A percentile compares a stretch with the other conserved stretches of the same genome.
Conservation (phyloP, 192 early-diverging fungal species). For the Coemansia reversa region DNA sequence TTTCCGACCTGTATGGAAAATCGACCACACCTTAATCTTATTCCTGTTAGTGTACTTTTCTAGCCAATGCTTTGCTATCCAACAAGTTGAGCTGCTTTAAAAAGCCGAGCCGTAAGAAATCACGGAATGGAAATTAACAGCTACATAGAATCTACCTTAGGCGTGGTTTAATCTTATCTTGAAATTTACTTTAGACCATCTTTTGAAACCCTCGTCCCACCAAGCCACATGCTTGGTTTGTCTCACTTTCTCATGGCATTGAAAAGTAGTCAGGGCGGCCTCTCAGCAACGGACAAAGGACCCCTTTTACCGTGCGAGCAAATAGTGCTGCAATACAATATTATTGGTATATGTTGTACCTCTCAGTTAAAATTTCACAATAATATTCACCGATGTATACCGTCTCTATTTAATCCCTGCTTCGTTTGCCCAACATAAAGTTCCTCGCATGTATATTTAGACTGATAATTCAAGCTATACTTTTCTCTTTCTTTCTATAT, state of each 20-base stretch:
- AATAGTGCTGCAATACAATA: not conserved
- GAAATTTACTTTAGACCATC: not conserved
- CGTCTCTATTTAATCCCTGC: too few relatives aligned
- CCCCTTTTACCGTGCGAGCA: not conserved
- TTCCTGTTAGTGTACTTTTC: not conserved
- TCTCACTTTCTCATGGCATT: not conserved
- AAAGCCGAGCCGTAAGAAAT: too few relatives aligned
- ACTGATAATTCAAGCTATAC: not conserved
- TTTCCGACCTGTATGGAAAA: conserved; percentile 13
- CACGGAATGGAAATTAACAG: too few relatives aligned
- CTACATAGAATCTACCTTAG: too few relatives aligned
- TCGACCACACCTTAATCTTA: not conserved
- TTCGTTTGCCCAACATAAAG: too few relatives aligned
- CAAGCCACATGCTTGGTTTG: not conserved
- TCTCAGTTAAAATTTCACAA: not conserved
- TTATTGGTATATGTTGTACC: not conserved
- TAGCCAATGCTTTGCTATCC: not conserved
- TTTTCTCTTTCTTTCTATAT: not conserved
- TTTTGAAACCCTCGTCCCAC: not conserved
- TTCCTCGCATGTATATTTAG: too few relatives aligned
- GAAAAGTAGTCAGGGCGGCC: not conserved
- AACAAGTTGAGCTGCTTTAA: too few relatives aligned
- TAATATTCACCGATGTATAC: too few relatives aligned
- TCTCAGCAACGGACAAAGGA: not conserved
- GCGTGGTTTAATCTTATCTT: not conserved